Base-by-base conservation (phyloP, 768 basidiomycete species). In the Trametes punicea region DNA sequence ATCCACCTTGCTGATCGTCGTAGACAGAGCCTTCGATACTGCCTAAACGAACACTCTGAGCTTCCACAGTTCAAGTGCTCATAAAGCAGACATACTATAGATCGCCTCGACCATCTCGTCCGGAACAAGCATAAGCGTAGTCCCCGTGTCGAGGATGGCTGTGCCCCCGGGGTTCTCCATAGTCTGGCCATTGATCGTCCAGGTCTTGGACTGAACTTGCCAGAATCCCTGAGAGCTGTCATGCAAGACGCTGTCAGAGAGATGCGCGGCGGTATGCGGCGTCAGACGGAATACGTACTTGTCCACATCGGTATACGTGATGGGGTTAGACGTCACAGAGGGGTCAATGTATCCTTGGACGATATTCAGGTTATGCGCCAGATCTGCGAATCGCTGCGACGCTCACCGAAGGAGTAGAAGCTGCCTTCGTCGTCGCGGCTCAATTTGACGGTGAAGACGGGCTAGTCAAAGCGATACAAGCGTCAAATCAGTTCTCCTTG, bases 81-180 rank as follows among this genome's bases (percentile, higher is more conserved):
- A 7, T 33, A 20, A 25, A 5, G 8, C 18, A 0, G 10, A 26
- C 53, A 44, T 36, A 62, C 61, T 55, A 57, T 74, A 75, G 65
- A 74, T 69, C 39, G 55, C 48, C 30, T 68, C 61, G 4, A 72
- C 65, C 39, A 68, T 60, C 30, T 64, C 64, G 60, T 74, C 73
- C 49, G 67, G 62, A 45, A 75, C 61, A 1, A 71, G 61, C 29
- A 63, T 52, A 31, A 68, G 67, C 40, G 67, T 67, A 48, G 71
- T 73, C 36, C 73, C 73, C 21, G 73, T 75, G 62, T 75, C 74
- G 39, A 71, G 64, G 51, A 75, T 74, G 27, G 74, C 68, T 11
- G 71, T 70, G 65, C 71, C 72, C 23, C 65, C 62, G 16, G 56
- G 33, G n/a, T 68, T 66, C 36, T 61, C 56, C 26, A 57, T 63